phyloP scores from a whole-genome alignment of 225 moss, liverwort and hornwort species.

The Polytrichum commune region DNA sequence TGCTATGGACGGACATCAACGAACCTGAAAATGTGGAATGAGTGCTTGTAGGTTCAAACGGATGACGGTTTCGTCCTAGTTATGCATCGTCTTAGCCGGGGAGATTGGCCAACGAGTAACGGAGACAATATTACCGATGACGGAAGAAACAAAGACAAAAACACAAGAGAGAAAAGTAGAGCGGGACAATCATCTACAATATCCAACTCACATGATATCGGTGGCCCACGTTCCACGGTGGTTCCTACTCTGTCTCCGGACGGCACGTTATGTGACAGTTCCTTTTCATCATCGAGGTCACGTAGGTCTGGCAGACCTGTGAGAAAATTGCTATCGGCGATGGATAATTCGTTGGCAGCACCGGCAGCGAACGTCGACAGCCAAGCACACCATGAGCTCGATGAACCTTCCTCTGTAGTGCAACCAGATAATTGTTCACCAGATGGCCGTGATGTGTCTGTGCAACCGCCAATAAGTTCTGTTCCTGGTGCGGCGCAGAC shows the following conservation, averaged over 20 bases:
- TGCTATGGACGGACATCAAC: not conserved
- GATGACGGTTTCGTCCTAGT: conserved; percentile 48
- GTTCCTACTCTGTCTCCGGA: not conserved
- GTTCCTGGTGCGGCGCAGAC: no score
- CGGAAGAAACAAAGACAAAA: not conserved
- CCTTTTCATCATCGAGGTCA: not conserved
- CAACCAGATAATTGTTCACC: no score
- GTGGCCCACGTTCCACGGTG: not conserved
- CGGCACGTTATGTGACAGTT: not conserved
- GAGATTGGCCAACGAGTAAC: not conserved
- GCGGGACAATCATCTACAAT: not conserved
- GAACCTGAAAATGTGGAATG: not conserved
- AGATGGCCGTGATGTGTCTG: no score
- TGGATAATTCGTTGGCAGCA: not conserved
- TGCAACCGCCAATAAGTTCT: no score
- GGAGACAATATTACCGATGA: not conserved
- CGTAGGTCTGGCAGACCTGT: not conserved
- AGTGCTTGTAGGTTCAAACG: conserved; percentile 26
- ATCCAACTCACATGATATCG: not conserved
- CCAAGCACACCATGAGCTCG: no score
- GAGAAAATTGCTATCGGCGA: not conserved
- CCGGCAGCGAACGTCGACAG: not conserved
- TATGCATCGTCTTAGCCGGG: conserved; percentile 36
- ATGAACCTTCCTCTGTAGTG: no score
- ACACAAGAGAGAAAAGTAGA: not conserved